Conservation (phyloP, 129 eudicot genomes). For the Flaveria sonorensis region DNA sequence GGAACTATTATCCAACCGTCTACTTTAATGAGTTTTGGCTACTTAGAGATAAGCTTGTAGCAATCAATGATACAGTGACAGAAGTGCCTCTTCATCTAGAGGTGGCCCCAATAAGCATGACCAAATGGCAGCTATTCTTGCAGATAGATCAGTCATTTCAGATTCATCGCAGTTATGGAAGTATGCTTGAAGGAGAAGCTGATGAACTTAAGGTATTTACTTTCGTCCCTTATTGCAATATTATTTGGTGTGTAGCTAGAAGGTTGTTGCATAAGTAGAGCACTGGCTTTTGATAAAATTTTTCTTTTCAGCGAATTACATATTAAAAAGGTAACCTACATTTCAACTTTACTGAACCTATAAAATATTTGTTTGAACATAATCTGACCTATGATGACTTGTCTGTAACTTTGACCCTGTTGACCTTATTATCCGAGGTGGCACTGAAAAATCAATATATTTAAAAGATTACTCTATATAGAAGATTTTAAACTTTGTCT, state of each 20-base stretch:
- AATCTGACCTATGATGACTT: background rate
- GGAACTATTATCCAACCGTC: constrained; percentile 83
- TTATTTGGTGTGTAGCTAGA: background rate
- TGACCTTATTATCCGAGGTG: background rate
- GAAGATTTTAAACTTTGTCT: background rate
- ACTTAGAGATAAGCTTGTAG: constrained; percentile 81
- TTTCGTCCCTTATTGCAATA: background rate
- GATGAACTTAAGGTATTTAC: constrained; percentile 89
- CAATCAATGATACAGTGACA: constrained; percentile 72
- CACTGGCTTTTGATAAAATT: background rate
- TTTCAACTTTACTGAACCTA: background rate
- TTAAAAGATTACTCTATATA: background rate
- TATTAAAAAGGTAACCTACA: background rate
- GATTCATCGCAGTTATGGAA: constrained; percentile 90
- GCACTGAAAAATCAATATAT: background rate
- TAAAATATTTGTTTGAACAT: background rate
- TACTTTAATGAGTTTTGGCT: constrained; percentile 96
- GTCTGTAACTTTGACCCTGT: background rate
- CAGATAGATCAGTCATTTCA: constrained; percentile 96
- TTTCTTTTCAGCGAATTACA: background rate
- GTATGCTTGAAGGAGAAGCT: constrained; percentile 98
- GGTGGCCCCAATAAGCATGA: constrained; percentile 97
- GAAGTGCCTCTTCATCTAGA: constrained; percentile 82
- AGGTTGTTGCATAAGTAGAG: background rate
- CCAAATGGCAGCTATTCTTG: constrained; percentile 91